Base-by-base conservation (phyloP, 345 rosid species). In the Heritiera fomes region DNA sequence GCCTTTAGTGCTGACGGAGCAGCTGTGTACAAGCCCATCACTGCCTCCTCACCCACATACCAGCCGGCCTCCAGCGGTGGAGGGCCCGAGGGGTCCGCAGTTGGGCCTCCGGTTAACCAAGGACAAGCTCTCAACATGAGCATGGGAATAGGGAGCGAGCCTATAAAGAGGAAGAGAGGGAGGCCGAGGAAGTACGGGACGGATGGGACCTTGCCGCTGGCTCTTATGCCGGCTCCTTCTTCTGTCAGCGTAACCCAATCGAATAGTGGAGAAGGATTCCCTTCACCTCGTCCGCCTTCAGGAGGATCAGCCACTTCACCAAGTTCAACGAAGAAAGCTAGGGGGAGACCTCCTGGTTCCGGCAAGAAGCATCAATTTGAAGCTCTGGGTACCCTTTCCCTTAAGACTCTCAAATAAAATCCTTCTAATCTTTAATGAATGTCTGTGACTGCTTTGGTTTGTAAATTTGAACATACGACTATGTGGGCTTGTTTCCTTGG, bases 271-370 rank as follows among this genome's bases (percentile, higher is more conserved):
- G 83, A 73, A 6, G 88, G 84, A 20, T 83, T 82, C 80, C 70
- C 87, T 55, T 66, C 87, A 6, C 81, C 85, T 64, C 77, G 79
- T 8, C 70, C 80, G 14, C 59, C 75, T 3, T 50, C 81, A 1
- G 82, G 82, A 34, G 88, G 78, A 59, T 66, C 88, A 6, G 71
- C 60, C 2, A 80, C 88, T 7, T 85, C 92, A 11, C 81, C 87
- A 23, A 80, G 86, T 77, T 85, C 92, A 9, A 61, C 72, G 65
- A 89, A 91, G 89, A 94, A 94, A 69, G 78, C 85, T 56, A 86
- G 95, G 82, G 98, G 98, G 46, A 88, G 98, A 79, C 98, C 98
- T 34, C 98, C 88, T 70, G 98, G 98, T 46, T 91, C 98, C n/a
- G 76, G 80, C 81, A 95, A 88, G 82, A 91, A 90, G 82, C 90